Conservation (phyloP, 306 rosid species). For the Purshia tridentata region DNA sequence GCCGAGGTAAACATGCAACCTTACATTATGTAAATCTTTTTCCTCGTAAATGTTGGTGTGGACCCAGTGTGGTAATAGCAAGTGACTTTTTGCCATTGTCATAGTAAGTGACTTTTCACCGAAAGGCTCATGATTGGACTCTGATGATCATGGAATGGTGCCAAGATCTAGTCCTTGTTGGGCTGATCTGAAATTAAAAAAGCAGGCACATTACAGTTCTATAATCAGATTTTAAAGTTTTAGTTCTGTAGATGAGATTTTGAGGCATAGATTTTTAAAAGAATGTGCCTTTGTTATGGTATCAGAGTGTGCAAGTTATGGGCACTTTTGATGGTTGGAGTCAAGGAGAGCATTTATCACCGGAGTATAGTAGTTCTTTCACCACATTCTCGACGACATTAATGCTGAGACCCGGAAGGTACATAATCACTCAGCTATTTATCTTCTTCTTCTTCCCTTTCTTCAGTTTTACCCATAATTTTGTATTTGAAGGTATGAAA, state of each 20-base stretch:
- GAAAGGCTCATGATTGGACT: not conserved
- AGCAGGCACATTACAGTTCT: not conserved
- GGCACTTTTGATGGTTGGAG: slow-evolving; percentile 98
- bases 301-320: slow-evolving; percentile 88
- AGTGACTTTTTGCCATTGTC: too few species aligned
- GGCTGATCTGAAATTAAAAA: not conserved
- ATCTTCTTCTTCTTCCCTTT: slow-evolving; percentile 19
- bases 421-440: slow-evolving; percentile 4
- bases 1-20: slow-evolving; percentile 71
- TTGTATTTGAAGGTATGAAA: slow-evolving; percentile 66
- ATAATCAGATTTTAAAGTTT: not conserved
- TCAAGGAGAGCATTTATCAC: slow-evolving; percentile 85
- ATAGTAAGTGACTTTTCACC: too few species aligned
- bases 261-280: not conserved
- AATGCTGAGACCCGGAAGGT: slow-evolving; percentile 89
- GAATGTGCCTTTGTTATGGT: slow-evolving; percentile 9
- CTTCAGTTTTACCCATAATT: not conserved
- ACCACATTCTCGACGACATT: slow-evolving; percentile 77
- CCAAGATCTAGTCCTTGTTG: not conserved
- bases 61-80: not conserved
- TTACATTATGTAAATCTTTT: not conserved
- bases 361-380: slow-evolving; percentile 73
- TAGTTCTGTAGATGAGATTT: not conserved
- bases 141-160: not conserved
- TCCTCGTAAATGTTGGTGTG: not conserved